Percentiles rank a stretch among this genome's conserved stretches.
phyloP scores from a whole-genome alignment of 2,329 filamentous ascomycete species.

The Colletotrichum cereale region DNA sequence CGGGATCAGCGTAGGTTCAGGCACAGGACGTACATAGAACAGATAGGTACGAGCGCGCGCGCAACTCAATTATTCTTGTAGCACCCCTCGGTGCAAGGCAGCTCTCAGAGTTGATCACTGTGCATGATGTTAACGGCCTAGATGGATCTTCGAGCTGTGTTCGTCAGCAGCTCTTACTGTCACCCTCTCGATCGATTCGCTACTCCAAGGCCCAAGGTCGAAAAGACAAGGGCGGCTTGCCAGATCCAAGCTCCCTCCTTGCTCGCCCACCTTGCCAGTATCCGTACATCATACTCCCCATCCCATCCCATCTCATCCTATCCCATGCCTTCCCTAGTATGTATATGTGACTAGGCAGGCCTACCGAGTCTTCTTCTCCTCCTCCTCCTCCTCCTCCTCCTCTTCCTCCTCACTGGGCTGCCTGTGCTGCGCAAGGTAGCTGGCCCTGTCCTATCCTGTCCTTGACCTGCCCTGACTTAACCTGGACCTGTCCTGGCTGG shows the following conservation, averaged over 20 bases:
- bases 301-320: not conserved
- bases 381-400: no score
- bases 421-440: constrained; percentile 20
- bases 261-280: constrained; percentile 26
- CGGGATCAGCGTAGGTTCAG: constrained; percentile 2
- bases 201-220: constrained; percentile 24
- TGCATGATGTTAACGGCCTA: not conserved
- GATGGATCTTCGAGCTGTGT: constrained; percentile 4
- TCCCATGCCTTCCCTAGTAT: not conserved
- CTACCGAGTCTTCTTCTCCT: constrained; percentile 11
- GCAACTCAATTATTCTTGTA: constrained; percentile 7
- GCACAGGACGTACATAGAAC: not conserved
- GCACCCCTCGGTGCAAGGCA: constrained; percentile 1
- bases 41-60: constrained; percentile 12
- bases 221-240: constrained; percentile 25
- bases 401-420: constrained; percentile 30
- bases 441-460: constrained; percentile 21
- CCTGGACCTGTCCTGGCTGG: constrained; percentile 12
- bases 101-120: not conserved
- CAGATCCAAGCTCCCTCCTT: constrained; percentile 39
- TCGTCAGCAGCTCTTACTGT: constrained; percentile 16
- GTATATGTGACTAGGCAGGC: constrained; percentile 2
- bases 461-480: constrained; percentile 1
- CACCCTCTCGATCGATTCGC: constrained; percentile 16
- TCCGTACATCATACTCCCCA: constrained; percentile 9